A percentile compares a stretch with the other conserved stretches of the same genome.
These are phyloP conservation scores for Seiridium unicorne DNA, from an alignment of 2,329 filamentous ascomycete genomes.

Conservation along the genomic window DNA sequence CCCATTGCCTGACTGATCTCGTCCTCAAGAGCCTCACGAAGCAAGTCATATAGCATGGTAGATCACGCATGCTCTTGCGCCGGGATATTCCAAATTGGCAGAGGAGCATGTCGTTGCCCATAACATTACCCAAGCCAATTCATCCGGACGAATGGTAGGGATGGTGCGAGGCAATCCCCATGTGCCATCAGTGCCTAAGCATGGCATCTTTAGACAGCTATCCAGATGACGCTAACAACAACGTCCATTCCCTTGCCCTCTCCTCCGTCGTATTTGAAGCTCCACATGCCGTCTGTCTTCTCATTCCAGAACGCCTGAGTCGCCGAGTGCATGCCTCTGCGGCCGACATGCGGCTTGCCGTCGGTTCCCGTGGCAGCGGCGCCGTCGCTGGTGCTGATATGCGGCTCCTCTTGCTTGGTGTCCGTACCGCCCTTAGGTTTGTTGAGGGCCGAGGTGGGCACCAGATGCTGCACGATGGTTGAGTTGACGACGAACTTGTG, in stretches of 20 bases:
- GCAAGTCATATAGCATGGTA: neutral
- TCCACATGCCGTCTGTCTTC: conserved; percentile 88
- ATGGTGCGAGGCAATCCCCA: no score
- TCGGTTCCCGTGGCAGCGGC: conserved; percentile 54
- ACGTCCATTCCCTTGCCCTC: conserved; percentile 68
- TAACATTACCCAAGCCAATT: no score
- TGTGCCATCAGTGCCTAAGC: neutral
- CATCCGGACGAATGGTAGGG: no score
- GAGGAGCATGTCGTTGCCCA: no score
- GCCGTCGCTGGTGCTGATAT: conserved; percentile 54
- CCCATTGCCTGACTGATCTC: neutral
- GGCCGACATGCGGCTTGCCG: conserved; percentile 71
- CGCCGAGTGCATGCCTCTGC: conserved; percentile 86
- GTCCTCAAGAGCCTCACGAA: neutral
- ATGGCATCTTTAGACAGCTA: conserved; percentile 53
- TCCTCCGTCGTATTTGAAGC: conserved; percentile 75
- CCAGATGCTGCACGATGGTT: conserved; percentile 94
- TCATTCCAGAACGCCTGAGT: conserved; percentile 88
- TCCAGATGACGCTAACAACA: conserved; percentile 75
- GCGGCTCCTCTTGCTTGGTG: conserved; percentile 46
- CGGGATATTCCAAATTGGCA: neutral
- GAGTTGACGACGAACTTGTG: conserved; percentile 98
- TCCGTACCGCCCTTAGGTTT: conserved; percentile 53
- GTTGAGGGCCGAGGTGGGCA: conserved; percentile 64
- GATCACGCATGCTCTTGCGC: neutral